phyloP scores from a whole-genome alignment of 179 eudicot genomes.

The Spinacia oleracea region DNA sequence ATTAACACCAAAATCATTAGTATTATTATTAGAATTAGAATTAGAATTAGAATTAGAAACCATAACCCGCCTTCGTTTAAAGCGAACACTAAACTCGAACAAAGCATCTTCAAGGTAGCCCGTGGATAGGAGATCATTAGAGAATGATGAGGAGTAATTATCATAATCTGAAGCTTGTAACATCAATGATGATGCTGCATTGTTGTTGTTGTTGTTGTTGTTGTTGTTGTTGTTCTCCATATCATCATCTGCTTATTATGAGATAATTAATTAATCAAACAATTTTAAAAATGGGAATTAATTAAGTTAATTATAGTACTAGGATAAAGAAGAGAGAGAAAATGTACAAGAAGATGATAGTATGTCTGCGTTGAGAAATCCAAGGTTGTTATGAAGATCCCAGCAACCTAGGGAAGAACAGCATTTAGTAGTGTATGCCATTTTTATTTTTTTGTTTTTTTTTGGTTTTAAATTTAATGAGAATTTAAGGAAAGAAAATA shows the following conservation, averaged over 20 bases:
- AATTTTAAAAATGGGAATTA: no score
- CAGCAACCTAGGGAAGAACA: slow-evolving; percentile 40
- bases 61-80: slow-evolving; percentile 57
- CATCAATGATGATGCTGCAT: slow-evolving; percentile 25
- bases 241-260: slow-evolving; percentile 10
- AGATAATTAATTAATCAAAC: no score
- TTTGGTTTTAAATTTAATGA: neutral
- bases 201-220: no score
- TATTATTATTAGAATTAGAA: slow-evolving; percentile 23
- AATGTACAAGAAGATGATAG: neutral
- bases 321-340: neutral
- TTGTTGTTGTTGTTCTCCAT: no score
- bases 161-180: slow-evolving; percentile 14
- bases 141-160: no score
- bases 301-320: no score
- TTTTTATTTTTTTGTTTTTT: neutral
- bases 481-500: neutral
- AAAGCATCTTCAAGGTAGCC: slow-evolving; percentile 90
- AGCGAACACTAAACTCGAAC: slow-evolving; percentile 49
- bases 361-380: slow-evolving; percentile 70
- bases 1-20: neutral
- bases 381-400: slow-evolving; percentile 46
- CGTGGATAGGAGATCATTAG: slow-evolving; percentile 42
- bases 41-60: no score
- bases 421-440: slow-evolving; percentile 21